Conservation (phyloP, 1,139 yeast genomes). For the Taphrina wiesneri region DNA sequence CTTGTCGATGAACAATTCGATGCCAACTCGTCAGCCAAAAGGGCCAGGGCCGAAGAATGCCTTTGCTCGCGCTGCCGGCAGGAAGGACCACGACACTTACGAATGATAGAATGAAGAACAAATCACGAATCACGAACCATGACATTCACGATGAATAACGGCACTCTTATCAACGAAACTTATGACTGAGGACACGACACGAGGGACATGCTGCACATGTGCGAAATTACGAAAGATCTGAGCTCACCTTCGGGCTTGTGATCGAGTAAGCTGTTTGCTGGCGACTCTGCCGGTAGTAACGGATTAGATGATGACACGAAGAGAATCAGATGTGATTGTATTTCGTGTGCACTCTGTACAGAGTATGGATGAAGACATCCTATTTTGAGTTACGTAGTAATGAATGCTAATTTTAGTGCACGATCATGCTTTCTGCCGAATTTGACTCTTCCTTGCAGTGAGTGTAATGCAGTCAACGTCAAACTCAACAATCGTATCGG, state of each 20-base stretch:
- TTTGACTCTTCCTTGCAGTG: no score
- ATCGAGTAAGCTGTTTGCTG: no score
- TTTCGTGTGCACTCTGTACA: background rate
- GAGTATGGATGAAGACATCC: background rate
- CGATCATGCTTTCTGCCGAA: background rate
- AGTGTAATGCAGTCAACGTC: no score
- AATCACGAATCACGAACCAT: background rate
- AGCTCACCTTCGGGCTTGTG: background rate
- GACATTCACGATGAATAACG: background rate
- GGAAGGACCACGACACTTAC: background rate
- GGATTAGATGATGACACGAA: no score
- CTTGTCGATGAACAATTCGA: slow-evolving; percentile 2
- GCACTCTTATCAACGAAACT: background rate
- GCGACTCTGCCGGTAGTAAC: no score
- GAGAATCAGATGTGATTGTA: background rate
- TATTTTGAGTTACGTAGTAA: background rate
- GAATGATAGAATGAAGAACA: slow-evolving; percentile 4
- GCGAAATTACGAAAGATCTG: background rate
- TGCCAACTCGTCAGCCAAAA: slow-evolving; percentile 31
- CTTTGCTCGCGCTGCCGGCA: slow-evolving; percentile 6
- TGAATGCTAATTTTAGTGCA: background rate
- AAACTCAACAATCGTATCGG: no score
- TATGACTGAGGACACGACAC: background rate
- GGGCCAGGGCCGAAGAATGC: slow-evolving; percentile 29
- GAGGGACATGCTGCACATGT: background rate